Conservation (phyloP, 148 eudicot species). For the Vaccinium macrocarpon region DNA sequence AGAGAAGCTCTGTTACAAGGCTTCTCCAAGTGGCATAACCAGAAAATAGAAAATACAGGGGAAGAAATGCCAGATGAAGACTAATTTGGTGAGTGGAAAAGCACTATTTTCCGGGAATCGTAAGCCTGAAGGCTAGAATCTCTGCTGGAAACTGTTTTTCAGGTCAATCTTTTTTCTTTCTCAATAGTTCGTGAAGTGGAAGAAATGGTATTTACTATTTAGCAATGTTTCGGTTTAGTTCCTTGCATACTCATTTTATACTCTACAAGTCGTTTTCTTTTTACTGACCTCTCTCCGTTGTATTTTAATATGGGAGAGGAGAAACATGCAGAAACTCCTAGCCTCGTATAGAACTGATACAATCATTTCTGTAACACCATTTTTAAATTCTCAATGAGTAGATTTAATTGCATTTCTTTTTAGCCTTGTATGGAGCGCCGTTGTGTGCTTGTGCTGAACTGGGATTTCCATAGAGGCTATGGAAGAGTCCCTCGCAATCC, state of each 20-base stretch:
- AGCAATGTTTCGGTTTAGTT: neutral
- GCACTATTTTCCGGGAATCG: neutral
- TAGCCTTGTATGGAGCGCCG: too few species aligned
- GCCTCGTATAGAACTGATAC: neutral
- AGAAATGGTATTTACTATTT: neutral
- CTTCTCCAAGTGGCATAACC: constrained; percentile 47
- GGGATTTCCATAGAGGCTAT: neutral
- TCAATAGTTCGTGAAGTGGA: neutral
- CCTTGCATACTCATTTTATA: neutral
- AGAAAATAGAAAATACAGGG: constrained; percentile 13
- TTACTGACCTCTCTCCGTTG: neutral
- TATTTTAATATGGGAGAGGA: neutral
- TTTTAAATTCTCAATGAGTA: neutral
- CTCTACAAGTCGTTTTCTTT: neutral
- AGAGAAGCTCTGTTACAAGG: constrained; percentile 47
- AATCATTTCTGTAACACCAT: neutral
- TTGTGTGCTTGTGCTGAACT: neutral
- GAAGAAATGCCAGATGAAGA: constrained; percentile 20
- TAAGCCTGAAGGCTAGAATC: constrained; percentile 7
- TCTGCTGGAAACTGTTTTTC: neutral
- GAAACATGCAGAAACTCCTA: neutral
- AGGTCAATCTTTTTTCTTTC: neutral
- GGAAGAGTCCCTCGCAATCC: neutral
- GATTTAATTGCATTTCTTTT: neutral
- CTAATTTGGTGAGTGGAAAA: constrained; percentile 11